Evolutionary conservation across 768 basidiomycete species (phyloP).

Genomic region (Pulveroboletus ravenelii): DNA sequence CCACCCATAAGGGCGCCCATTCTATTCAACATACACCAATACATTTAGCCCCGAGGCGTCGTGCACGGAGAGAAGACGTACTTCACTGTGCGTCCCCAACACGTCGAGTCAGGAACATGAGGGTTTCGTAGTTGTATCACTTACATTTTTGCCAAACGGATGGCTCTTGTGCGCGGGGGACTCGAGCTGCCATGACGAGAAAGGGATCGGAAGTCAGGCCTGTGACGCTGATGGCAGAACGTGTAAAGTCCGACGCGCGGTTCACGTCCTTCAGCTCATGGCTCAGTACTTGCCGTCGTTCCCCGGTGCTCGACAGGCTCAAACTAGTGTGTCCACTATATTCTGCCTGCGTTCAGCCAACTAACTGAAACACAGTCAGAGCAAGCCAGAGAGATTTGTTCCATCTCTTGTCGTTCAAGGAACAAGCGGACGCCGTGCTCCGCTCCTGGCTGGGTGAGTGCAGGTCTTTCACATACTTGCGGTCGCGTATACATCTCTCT

Average conservation of each 20-base stretch:
- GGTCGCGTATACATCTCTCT: conserved; percentile 7
- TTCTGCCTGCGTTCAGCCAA: conserved; percentile 1
- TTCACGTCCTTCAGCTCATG: conserved; percentile 5
- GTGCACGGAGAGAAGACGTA: conserved; percentile 29
- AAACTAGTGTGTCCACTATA: conserved; percentile 62
- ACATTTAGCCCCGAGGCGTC: conserved; percentile 3
- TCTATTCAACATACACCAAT: conserved; percentile 36
- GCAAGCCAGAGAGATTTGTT: conserved; percentile 81
- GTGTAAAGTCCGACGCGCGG: conserved; percentile 2
- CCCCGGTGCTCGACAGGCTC: conserved; percentile 77
- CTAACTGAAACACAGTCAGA: conserved; percentile 49
- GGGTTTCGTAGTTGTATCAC: conserved; percentile 17
- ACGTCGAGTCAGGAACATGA: conserved; percentile 10
- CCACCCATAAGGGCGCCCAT: conserved; percentile 93
- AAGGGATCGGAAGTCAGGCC: neutral
- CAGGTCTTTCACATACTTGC: neutral
- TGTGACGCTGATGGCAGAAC: neutral
- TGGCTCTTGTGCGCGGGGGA: conserved; percentile 44
- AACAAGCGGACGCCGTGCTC: conserved; percentile 69
- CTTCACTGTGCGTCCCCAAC: conserved; percentile 47
- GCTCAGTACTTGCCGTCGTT: conserved; percentile 42
- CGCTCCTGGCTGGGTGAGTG: conserved; percentile 71
- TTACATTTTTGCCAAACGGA: conserved; percentile 76
- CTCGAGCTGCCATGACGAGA: conserved; percentile 28
- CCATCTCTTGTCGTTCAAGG: conserved; percentile 68